phyloP scores from a whole-genome alignment of 371 early-diverging fungal genomes.

The Synchytrium microbalum region DNA sequence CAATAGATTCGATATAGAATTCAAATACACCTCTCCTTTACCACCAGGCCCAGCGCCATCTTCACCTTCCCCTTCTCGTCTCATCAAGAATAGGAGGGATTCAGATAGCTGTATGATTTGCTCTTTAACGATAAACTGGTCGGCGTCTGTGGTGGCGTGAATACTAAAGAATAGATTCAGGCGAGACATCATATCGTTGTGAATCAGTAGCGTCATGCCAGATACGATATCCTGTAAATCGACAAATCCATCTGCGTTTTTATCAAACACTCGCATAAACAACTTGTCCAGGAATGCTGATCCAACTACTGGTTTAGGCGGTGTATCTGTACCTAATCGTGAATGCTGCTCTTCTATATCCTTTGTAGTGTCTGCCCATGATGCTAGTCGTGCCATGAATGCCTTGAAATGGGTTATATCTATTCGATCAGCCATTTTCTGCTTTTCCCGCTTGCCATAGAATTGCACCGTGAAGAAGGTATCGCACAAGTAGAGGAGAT shows the following conservation, averaged over 20 bases:
- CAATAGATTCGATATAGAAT: neutral
- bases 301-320: slow-evolving; percentile 29
- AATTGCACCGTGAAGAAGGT: slow-evolving; percentile 77
- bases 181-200: slow-evolving; percentile 62
- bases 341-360: slow-evolving; percentile 26
- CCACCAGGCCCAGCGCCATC: slow-evolving; percentile 6
- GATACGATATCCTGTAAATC: slow-evolving; percentile 72
- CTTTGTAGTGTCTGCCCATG: slow-evolving; percentile 28
- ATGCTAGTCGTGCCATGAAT: slow-evolving; percentile 41
- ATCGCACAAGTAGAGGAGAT: slow-evolving; percentile 81
- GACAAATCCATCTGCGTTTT: slow-evolving; percentile 47
- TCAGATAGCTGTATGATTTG: slow-evolving; percentile 86
- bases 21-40: neutral
- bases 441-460: slow-evolving; percentile 38
- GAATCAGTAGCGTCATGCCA: slow-evolving; percentile 68
- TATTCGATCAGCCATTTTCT: slow-evolving; percentile 26
- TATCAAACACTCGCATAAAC: slow-evolving; percentile 46
- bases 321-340: slow-evolving; percentile 16
- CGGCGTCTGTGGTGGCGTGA: slow-evolving; percentile 65
- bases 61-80: slow-evolving; percentile 22
- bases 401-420: slow-evolving; percentile 54
- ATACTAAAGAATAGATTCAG: slow-evolving; percentile 78
- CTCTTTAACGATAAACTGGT: slow-evolving; percentile 64
- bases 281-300: slow-evolving; percentile 22
- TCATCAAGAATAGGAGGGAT: slow-evolving; percentile 70